Evolutionary conservation across 176 grass and related monocot species (phyloP).

Genomic region (Triticum timopheevii): DNA sequence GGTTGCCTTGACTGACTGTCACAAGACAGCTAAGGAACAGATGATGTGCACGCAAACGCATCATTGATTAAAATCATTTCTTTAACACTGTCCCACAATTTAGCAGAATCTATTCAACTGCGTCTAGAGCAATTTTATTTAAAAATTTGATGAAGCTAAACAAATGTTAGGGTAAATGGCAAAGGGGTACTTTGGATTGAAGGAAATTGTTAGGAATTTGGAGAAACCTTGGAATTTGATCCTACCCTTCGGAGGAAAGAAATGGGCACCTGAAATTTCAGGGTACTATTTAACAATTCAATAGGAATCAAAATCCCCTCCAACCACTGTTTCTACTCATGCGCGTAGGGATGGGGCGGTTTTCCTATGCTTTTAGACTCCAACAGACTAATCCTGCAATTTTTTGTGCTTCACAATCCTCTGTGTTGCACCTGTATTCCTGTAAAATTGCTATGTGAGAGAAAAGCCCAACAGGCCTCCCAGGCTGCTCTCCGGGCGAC

Average conservation of each 20-base stretch:
- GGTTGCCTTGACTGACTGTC: neutral
- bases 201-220: neutral
- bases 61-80: neutral
- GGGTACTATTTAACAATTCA: neutral
- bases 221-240: conserved; percentile 1
- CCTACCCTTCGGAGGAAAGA: neutral
- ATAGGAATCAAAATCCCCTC: neutral
- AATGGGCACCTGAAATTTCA: neutral
- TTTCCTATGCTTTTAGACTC: no score
- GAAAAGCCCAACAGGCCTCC: no score
- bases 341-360: no score
- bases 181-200: neutral
- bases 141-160: neutral
- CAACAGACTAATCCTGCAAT: no score
- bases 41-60: neutral
- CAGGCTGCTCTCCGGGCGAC: no score
- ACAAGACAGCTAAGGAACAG: neutral
- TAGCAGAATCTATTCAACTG: neutral
- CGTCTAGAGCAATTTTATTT: neutral
- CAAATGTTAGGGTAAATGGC: neutral
- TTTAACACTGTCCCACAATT: neutral
- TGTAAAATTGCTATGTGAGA: no score
- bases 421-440: no score
- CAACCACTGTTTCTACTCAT: no score
- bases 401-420: no score